phyloP scores from a whole-genome alignment of 2,329 filamentous ascomycete species.

The Ascocoryne sarcoides region DNA sequence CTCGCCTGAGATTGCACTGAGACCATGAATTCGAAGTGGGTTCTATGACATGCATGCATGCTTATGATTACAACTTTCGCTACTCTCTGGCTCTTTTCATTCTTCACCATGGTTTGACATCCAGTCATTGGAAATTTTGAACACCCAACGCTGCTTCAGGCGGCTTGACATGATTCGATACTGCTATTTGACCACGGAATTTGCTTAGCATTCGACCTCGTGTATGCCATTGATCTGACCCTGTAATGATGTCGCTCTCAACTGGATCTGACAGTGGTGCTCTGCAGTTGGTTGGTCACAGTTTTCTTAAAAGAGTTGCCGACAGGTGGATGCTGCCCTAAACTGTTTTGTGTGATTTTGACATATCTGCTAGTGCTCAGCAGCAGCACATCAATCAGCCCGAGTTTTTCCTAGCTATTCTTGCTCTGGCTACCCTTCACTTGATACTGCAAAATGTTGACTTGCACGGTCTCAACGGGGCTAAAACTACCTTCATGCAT shows the following conservation, averaged over 20 bases:
- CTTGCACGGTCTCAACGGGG: neutral
- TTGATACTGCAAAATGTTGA: neutral
- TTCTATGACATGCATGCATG: conserved; percentile 27
- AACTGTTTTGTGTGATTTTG: neutral
- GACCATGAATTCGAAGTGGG: conserved; percentile 26
- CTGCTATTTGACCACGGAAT: conserved; percentile 1
- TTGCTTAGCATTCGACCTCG: conserved; percentile 8
- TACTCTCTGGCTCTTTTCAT: neutral
- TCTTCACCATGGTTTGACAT: neutral
- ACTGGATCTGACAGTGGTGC: conserved; percentile 14
- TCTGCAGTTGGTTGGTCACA: conserved; percentile 5
- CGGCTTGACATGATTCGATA: conserved; percentile 12
- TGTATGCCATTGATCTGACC: conserved; percentile 21
- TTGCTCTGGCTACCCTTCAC: neutral
- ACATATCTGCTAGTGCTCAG: no score
- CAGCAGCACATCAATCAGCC: no score
- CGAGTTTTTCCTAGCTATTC: neutral
- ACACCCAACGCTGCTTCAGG: neutral
- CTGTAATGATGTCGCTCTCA: conserved; percentile 19
- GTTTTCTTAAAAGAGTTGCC: neutral
- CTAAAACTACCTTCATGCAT: neutral
- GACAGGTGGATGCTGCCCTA: neutral
- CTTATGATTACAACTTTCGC: conserved; percentile 20
- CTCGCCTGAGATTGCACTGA: conserved; percentile 25
- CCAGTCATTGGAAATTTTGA: neutral